Evolutionary conservation across 2,329 filamentous ascomycete species (phyloP), one percentile per base, ranked within the genome.

Genomic region (Dactylonectria estremocensis): DNA sequence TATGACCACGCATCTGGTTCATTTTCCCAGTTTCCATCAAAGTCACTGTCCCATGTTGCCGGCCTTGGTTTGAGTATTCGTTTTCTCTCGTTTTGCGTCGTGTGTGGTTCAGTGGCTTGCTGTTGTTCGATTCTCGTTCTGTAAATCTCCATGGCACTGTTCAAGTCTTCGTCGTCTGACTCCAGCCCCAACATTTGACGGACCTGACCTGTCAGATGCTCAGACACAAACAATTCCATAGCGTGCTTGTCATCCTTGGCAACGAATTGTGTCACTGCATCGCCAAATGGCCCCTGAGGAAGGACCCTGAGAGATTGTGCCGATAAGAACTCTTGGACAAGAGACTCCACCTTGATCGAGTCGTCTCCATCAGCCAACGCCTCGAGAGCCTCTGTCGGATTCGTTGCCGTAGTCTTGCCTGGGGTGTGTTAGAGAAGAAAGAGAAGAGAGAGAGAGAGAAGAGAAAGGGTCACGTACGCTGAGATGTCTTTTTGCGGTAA

Each of bases 161-260:
- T 89, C 8, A 97, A 85, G 35, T 93, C 92, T 60, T 84, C 82
- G 35, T 91, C 89, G 20, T 92, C 90, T 0, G 88, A 85, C 52
- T 92, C 89, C 6, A 94, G 82, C 1, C 86, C 84, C 37, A 95
- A 84, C 75, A 95, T 86, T 69, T 92, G 88, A 72, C 90, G 90
- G 18, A 95, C 88, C 76, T 95, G 92, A 22, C 87, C 89, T 2
- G 89, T 86, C 2, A 95, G 83, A 14, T 91, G 92, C 35, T 94
- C 91, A 22, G 88, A 89, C 10, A 95, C 91, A 74, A 95, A 95
- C 49, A 90, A 84, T 76, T 95, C 91, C 91, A 98, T 94, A 3
- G 94, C 94, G 74, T 96, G 91, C 77, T 95, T 97, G 83, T 99
- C 96, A 72, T 97, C 94, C 73, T 98, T 98, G 78, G 95, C 91